Conservation (phyloP, 163 green algal genomes). For the Scenedesmus sp. region DNA sequence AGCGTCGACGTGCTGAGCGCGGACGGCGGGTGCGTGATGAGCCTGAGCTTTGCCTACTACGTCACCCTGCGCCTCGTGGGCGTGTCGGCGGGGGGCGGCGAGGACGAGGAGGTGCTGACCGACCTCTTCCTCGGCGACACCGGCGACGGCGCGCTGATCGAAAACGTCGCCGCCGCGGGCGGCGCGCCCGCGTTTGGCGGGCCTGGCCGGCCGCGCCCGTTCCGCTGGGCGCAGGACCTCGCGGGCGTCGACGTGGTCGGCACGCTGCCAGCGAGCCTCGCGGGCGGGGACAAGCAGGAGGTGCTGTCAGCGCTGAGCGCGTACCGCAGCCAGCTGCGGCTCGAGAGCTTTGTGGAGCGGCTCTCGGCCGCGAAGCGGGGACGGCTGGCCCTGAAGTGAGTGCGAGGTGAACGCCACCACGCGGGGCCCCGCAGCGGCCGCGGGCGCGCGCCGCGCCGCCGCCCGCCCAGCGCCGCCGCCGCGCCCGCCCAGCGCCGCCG, state of each 20-base stretch:
- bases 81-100: neutral
- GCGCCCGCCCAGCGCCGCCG: neutral
- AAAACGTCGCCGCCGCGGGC: conserved; percentile 2
- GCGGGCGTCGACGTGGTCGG: conserved; percentile 32
- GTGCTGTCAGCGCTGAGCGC: conserved; percentile 24
- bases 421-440: neutral
- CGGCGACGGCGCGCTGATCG: conserved; percentile 54
- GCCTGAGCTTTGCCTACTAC: conserved; percentile 42
- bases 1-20: conserved; percentile 43
- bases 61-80: conserved; percentile 29
- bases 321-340: conserved; percentile 17
- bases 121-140: conserved; percentile 71
- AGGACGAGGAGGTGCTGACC: conserved; percentile 61
- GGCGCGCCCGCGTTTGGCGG: conserved; percentile 13
- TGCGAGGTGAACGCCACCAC: neutral
- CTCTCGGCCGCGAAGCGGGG: neutral
- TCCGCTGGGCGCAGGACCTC: conserved; percentile 45
- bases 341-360: conserved; percentile 27
- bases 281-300: neutral
- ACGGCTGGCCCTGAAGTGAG: conserved; percentile 38
- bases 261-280: conserved; percentile 1
- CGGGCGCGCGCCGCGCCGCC: neutral
- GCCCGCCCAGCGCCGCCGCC: neutral
- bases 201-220: neutral
- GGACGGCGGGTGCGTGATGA: conserved; percentile 8